Evolutionary conservation across 1,284 basidiomycete genomes (phyloP), one percentile per base, ranked within the genome.

Genomic region (Irpex rosettiformis): DNA sequence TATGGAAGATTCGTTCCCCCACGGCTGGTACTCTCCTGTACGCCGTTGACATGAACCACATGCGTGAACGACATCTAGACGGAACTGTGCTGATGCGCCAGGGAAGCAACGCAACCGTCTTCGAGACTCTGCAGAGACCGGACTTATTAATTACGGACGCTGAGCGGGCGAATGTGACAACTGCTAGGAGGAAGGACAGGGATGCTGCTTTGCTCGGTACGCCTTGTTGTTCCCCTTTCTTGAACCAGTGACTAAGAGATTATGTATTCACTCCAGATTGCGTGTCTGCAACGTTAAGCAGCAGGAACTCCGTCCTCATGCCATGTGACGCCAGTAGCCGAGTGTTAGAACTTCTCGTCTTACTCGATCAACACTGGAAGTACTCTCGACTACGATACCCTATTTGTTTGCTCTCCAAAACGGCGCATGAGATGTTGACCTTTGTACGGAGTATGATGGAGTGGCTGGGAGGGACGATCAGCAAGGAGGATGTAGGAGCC

Each of bases 371-470:
- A 70, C 96, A 99, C 71, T 99, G 97, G 97, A 91, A 89, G 55
- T 98, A 87, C 73, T 91, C 81, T 4, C 84, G 86, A 54, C 82
- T 92, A 25, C 83, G 82, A 67, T 88, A 82, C 68, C 96, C 96
- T 0, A 90, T 99, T 29, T 99, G 96, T 70, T 82, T 99, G 18
- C 83, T 99, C 48, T 93, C 92, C 59, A 82, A 88, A 30, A 96
- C 94, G 1, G 95, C 91, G 1, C 86, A 89, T 63, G 96, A 99
- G 73, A 96, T 98, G 86, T 77, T 98, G 40, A 91, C 93, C 1
- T 95, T 96, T 67, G 93, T 97, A 16, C 79, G 95, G 58, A 96
- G 93, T 78, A 91, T 99, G 88, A 96, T 98, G 85, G 97, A 98
- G 72, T 99, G 96, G 96, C 88, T 98, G 67, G 94, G 96, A 13